phyloP scores from a whole-genome alignment of 108 stramenopile genomes.

The Nannochloropsis oceanica region DNA sequence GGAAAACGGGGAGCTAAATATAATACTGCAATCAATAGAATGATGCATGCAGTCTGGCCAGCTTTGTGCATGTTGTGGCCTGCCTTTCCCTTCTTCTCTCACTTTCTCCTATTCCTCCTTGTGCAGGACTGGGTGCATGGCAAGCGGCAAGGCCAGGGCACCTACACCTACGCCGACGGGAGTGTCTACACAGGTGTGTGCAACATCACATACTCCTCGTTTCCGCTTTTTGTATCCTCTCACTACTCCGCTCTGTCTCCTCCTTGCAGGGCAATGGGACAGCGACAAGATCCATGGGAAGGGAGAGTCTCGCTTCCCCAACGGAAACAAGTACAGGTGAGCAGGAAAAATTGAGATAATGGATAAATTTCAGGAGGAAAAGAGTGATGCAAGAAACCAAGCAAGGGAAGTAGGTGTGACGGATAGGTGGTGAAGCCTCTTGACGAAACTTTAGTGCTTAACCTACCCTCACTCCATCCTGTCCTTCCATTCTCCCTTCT shows the following conservation, averaged over 20 bases:
- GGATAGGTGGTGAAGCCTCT: no score
- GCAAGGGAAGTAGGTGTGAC: no score
- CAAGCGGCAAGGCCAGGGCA: constrained; percentile 36
- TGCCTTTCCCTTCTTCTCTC: no score
- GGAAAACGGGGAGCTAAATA: no score
- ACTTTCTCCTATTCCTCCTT: background rate
- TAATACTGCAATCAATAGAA: no score
- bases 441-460: no score
- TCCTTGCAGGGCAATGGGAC: background rate
- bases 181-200: background rate
- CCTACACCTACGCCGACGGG: constrained; percentile 16
- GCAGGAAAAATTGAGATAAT: background rate
- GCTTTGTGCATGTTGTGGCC: no score
- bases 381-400: no score
- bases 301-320: background rate
- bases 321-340: background rate
- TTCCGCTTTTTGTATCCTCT: no score
- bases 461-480: no score
- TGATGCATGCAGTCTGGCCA: no score
- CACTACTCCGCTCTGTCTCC: background rate
- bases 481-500: background rate
- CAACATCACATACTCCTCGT: background rate
- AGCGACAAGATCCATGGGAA: background rate
- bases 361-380: no score
- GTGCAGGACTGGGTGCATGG: constrained; percentile 18